These are phyloP conservation scores for Russula griseocarnosa DNA, from an alignment of 768 basidiomycete genomes.

Conservation along the genomic window DNA sequence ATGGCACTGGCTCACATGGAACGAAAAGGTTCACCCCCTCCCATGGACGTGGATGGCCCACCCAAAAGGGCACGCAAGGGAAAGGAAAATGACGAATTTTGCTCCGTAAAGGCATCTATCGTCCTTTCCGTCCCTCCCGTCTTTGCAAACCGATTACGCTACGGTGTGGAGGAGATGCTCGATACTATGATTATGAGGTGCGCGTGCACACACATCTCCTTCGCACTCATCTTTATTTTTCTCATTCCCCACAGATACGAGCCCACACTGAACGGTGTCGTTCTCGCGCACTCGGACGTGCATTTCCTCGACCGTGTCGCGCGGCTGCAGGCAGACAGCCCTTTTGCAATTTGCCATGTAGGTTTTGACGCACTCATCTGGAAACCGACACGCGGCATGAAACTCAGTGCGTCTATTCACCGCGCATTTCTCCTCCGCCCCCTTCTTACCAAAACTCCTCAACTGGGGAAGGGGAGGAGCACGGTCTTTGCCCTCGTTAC, in stretches of 20 bases:
- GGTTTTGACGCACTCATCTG: slow-evolving; percentile 83
- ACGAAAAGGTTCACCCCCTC: slow-evolving; percentile 18
- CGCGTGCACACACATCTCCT: slow-evolving; percentile 35
- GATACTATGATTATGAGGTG: slow-evolving; percentile 96
- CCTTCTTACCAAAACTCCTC: not conserved
- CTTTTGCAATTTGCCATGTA: slow-evolving; percentile 72
- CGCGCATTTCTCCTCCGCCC: not conserved
- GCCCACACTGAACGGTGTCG: slow-evolving; percentile 79
- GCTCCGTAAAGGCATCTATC: slow-evolving; percentile 59
- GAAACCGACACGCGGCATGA: slow-evolving; percentile 81
- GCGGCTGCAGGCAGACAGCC: slow-evolving; percentile 74
- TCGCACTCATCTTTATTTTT: not conserved
- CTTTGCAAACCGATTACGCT: slow-evolving; percentile 66
- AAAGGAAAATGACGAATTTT: slow-evolving; percentile 47
- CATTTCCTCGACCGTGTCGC: slow-evolving; percentile 61
- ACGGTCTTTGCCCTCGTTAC: not conserved
- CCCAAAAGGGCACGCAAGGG: slow-evolving; percentile 35
- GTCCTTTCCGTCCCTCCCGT: slow-evolving; percentile 75
- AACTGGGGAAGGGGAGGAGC: not conserved
- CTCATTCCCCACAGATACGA: slow-evolving; percentile 60
- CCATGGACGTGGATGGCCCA: slow-evolving; percentile 30
- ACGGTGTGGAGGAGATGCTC: slow-evolving; percentile 82
- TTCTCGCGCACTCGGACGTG: slow-evolving; percentile 80
- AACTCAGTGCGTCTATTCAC: slow-evolving; percentile 54
- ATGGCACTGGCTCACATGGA: not conserved